phyloP scores from a whole-genome alignment of 2,329 filamentous ascomycete species.

The Sclerotiophoma versabilis region DNA sequence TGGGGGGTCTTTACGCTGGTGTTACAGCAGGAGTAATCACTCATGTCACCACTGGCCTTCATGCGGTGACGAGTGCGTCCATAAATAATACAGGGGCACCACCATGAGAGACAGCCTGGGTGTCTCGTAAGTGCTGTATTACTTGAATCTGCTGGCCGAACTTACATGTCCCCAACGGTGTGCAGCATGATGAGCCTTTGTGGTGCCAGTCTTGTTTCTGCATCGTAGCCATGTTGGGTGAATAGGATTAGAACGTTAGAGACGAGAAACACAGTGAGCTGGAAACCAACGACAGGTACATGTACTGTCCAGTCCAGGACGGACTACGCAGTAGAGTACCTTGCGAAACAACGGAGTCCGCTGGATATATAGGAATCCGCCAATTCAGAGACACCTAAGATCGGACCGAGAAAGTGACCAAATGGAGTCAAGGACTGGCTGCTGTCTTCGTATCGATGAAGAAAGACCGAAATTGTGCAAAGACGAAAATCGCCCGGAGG shows the following conservation, averaged over 20 bases:
- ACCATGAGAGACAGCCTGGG: constrained; percentile 43
- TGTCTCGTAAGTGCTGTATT: not conserved
- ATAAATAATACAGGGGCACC: constrained; percentile 43
- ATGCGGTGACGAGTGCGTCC: constrained; percentile 42
- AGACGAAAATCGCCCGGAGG: not conserved
- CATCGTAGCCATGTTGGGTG: constrained; percentile 26
- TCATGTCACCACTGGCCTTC: constrained; percentile 37
- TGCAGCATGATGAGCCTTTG: constrained; percentile 38
- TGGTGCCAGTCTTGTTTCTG: constrained; percentile 42
- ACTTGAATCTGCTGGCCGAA: not conserved
- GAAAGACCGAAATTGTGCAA: not conserved
- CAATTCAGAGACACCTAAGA: not conserved
- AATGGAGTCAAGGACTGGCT: not conserved
- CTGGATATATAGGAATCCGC: not conserved
- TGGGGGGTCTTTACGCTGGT: constrained; percentile 23
- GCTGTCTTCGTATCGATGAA: not conserved
- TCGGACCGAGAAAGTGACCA: not conserved
- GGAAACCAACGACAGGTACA: not conserved
- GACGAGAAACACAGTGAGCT: not conserved
- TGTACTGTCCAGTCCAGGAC: not conserved
- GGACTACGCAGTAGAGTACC: constrained; percentile 6
- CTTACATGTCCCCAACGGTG: constrained; percentile 41
- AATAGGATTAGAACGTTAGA: not conserved
- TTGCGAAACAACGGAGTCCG: constrained; percentile 5
- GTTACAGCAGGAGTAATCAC: constrained; percentile 39